These are phyloP conservation scores for Solidago caesia DNA, from an alignment of 129 eudicot species.

Conservation along the genomic window DNA sequence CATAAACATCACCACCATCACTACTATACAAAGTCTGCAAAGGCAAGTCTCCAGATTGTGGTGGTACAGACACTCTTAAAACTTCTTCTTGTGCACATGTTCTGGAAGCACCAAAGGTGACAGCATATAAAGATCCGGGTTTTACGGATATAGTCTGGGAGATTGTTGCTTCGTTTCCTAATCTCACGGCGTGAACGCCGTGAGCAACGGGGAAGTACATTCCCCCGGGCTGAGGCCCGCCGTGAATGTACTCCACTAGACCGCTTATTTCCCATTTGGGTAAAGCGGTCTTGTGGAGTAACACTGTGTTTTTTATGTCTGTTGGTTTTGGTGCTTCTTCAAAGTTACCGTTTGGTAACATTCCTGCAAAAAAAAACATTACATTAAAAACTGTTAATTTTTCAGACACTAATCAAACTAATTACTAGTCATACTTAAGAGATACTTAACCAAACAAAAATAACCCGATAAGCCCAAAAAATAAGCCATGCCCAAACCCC, in stretches of 20 bases:
- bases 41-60: slow-evolving; percentile 71
- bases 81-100: slow-evolving; percentile 94
- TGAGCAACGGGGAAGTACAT: slow-evolving; percentile 72
- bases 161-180: slow-evolving; percentile 75
- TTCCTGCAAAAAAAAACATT: slow-evolving; percentile 35
- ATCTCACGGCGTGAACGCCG: slow-evolving; percentile 80
- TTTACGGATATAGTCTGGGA: slow-evolving; percentile 65
- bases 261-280: slow-evolving; percentile 88
- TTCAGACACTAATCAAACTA: too few relatives aligned
- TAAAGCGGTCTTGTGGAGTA: slow-evolving; percentile 45
- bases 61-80: slow-evolving; percentile 62
- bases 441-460: too few relatives aligned
- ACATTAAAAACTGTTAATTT: too few relatives aligned
- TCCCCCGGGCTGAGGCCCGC: slow-evolving; percentile 88
- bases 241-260: slow-evolving; percentile 71
- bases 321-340: slow-evolving; percentile 61
- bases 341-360: slow-evolving; percentile 81
- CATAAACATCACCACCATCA: slow-evolving; percentile 70
- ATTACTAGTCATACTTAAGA: too few relatives aligned
- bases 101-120: slow-evolving; percentile 81
- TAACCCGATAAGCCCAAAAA: too few relatives aligned
- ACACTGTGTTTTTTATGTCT: slow-evolving; percentile 55
- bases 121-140: slow-evolving; percentile 51
- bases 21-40: slow-evolving; percentile 80
- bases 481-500: too few relatives aligned